A percentile compares a stretch with the other conserved stretches of the same genome.
Evolutionary conservation across 306 rosid genomes (phyloP).

Genomic region (Vigna mungo): DNA sequence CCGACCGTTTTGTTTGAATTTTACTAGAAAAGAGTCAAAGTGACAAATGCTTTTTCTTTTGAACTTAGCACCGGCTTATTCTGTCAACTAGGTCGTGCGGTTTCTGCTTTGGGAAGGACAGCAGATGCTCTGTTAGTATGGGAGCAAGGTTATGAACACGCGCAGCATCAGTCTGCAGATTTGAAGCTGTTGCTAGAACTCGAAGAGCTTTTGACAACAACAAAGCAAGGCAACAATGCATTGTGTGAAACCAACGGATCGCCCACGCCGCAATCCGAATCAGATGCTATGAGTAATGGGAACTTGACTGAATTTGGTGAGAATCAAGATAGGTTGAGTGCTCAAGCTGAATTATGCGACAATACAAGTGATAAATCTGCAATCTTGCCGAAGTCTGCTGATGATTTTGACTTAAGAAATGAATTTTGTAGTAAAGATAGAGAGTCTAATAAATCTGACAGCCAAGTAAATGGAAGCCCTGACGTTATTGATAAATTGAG

Average conservation of each 20-base stretch:
- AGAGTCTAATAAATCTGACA: slow-evolving; percentile 50
- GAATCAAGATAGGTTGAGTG: slow-evolving; percentile 46
- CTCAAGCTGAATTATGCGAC: slow-evolving; percentile 51
- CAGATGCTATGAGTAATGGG: slow-evolving; percentile 45
- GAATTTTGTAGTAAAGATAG: slow-evolving; percentile 55
- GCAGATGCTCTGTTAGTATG: slow-evolving; percentile 78
- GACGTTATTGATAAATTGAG: slow-evolving; percentile 57
- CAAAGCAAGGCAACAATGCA: slow-evolving; percentile 55
- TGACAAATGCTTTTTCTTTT: slow-evolving; percentile 30
- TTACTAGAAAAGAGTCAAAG: not conserved
- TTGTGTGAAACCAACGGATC: slow-evolving; percentile 42
- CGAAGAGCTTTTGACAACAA: slow-evolving; percentile 71
- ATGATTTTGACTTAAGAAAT: slow-evolving; percentile 51
- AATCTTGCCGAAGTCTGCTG: slow-evolving; percentile 53
- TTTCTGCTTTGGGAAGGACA: slow-evolving; percentile 79
- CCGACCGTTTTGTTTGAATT: not conserved
- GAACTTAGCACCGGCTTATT: slow-evolving; percentile 34
- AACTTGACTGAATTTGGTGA: slow-evolving; percentile 46
- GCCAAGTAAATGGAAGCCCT: slow-evolving; percentile 60
- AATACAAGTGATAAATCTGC: slow-evolving; percentile 54
- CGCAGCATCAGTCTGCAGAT: slow-evolving; percentile 73
- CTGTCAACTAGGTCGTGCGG: slow-evolving; percentile 67
- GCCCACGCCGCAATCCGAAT: slow-evolving; percentile 48
- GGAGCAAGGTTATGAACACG: slow-evolving; percentile 88
- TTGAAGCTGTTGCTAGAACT: slow-evolving; percentile 86